Evolutionary conservation across 1,284 basidiomycete genomes (phyloP), one percentile per base, ranked within the genome.

Genomic region (Tylopilus orsonianus): DNA sequence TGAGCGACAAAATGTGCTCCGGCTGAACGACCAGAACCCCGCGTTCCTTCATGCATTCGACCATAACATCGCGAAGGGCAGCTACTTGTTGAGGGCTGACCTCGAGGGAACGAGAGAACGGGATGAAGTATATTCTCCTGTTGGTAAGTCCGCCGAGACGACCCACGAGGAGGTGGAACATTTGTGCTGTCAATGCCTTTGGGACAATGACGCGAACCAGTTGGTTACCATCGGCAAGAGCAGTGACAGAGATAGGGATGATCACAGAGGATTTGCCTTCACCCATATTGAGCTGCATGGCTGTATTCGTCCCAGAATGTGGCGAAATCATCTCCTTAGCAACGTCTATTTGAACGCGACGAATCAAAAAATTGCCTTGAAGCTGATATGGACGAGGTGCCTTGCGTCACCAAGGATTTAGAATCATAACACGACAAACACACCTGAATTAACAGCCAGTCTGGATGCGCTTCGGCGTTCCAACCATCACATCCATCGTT

Each of bases 201-300:
- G 32, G 41, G 13, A 43, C 32, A 14, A 43, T 43, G 23, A 43
- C 32, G 10, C 41, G 41, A 12, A 24, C 23, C 8, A 43, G 16
- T 34, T 43, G 41, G 13, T 43, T 13, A 6, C 41, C 32, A 9
- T 43, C n/a, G 30, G 41, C 41, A 6, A 43, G 41, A 9, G 7
- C 10, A 18, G 41, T n/a, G 13, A 26, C 41, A 3, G 18, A n/a
- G n/a, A 34, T 34, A 9, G 41, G 41, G 8, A 43, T 18, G 22
- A 43, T 43, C 14, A 43, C 30, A 4, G 41, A 75, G 0, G 78
- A 75, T 50, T 81, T 80, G 3, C 79, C 78, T 52, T 80, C 79
- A 2, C 79, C 79, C 78, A 80, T 80, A 38, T 79, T 78, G 18
- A 81, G 69, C 49, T 80, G 79, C 18, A 75, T 60, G 8, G 69